A percentile compares a stretch with the other conserved stretches of the same genome.
phyloP scores from a whole-genome alignment of 192 early-diverging fungal species.

The Martensiomyces pterosporus region DNA sequence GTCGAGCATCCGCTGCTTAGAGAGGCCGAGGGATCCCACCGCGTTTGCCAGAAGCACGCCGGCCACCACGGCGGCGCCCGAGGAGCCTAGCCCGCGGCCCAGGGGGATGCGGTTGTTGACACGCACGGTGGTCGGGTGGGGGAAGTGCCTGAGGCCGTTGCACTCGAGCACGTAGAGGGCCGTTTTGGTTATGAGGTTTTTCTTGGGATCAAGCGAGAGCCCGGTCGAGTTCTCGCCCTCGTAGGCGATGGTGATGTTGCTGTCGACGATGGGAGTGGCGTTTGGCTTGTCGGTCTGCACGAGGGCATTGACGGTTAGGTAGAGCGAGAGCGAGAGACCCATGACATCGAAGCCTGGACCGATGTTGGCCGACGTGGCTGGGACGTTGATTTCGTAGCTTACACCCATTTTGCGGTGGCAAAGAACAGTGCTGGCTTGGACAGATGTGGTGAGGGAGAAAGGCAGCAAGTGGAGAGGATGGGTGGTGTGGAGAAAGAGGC shows the following conservation, averaged over 20 bases:
- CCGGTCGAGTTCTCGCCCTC: slow-evolving; percentile 50
- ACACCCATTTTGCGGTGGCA: slow-evolving; percentile 2
- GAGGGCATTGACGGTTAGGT: slow-evolving; percentile 66
- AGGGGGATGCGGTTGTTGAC: slow-evolving; percentile 92
- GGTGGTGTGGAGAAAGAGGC: background rate
- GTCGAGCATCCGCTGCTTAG: slow-evolving; percentile 80
- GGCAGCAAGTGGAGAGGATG: background rate
- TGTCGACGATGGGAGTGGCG: background rate
- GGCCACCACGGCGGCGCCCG: slow-evolving; percentile 92
- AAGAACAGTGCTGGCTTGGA: background rate
- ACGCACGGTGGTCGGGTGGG: slow-evolving; percentile 61
- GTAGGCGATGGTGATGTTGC: slow-evolving; percentile 51
- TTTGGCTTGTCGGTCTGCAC: slow-evolving; percentile 2
- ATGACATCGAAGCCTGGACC: slow-evolving; percentile 97
- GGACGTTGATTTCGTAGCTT: slow-evolving; percentile 66
- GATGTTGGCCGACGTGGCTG: slow-evolving; percentile 95
- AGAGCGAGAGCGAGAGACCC: slow-evolving; percentile 85
- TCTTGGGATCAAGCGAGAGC: slow-evolving; percentile 72
- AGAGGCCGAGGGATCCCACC: slow-evolving; percentile 63
- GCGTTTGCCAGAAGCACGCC: slow-evolving; percentile 83
- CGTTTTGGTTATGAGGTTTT: slow-evolving; percentile 90
- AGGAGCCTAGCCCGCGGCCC: slow-evolving; percentile 95
- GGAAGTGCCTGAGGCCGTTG: slow-evolving; percentile 58
- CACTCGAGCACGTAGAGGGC: slow-evolving; percentile 84
- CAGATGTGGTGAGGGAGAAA: background rate